These are phyloP conservation scores for Lodderomyces elongisporus DNA, from an alignment of 1,139 yeast genomes.

Conservation along the genomic window DNA sequence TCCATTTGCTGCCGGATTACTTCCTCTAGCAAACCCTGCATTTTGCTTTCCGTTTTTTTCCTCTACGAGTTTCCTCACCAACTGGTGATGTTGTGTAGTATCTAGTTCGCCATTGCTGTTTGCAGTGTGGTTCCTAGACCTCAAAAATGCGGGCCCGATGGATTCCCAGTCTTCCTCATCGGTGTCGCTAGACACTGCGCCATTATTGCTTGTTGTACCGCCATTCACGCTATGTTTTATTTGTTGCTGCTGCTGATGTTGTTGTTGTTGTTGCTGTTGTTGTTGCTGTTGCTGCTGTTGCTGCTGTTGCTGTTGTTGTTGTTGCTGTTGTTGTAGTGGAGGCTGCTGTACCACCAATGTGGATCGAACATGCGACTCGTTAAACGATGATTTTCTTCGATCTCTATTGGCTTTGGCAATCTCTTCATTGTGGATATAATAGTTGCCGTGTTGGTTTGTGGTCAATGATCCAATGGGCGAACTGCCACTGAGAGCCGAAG, in stretches of 20 bases:
- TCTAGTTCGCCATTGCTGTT: conserved; percentile 1
- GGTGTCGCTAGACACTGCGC: conserved; percentile 36
- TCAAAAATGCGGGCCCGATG: conserved; percentile 67
- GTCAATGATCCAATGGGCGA: conserved; percentile 4
- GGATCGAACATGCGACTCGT: conserved; percentile 40
- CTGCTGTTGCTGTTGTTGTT: neutral
- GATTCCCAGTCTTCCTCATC: conserved; percentile 96
- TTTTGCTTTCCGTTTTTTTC: neutral
- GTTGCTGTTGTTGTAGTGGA: conserved; percentile 2
- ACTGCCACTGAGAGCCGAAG: conserved; percentile 4
- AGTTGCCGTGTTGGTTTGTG: neutral
- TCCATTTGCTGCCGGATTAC: neutral
- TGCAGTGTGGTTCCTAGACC: conserved; percentile 23
- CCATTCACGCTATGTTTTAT: conserved; percentile 2
- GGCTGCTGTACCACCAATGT: conserved; percentile 23
- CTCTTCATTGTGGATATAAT: conserved; percentile 5
- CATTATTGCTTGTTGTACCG: neutral
- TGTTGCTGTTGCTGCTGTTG: conserved; percentile 3
- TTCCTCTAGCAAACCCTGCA: neutral
- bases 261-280: conserved; percentile 3
- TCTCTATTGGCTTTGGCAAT: conserved; percentile 15
- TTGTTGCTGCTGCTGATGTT: neutral
- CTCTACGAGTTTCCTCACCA: neutral
- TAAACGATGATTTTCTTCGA: conserved; percentile 41
- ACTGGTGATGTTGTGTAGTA: too few relatives aligned